phyloP scores from a whole-genome alignment of 2,329 filamentous ascomycete species.

The Diaporthe longicolla region DNA sequence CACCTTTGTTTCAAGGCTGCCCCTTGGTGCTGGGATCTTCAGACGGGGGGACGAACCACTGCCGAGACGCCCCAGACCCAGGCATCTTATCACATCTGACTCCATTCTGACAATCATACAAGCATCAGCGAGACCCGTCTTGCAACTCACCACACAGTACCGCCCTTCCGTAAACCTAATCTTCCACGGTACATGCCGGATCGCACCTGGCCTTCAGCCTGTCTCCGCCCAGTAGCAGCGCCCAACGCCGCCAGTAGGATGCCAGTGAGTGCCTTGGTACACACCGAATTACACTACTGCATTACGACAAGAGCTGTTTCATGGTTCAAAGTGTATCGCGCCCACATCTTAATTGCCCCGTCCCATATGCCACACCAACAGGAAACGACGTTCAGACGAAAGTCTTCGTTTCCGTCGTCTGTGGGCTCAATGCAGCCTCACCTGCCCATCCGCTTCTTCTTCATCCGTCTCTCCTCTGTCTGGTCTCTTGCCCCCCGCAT shows the following conservation, averaged over 20 bases:
- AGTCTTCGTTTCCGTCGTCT: constrained; percentile 32
- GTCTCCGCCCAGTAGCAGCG: neutral
- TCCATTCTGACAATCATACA: constrained; percentile 33
- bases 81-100: constrained; percentile 23
- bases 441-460: constrained; percentile 6
- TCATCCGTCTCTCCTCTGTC: constrained; percentile 14
- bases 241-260: neutral
- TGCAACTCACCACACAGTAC: constrained; percentile 12
- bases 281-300: neutral
- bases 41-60: constrained; percentile 26
- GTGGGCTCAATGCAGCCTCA: constrained; percentile 26
- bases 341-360: neutral
- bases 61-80: constrained; percentile 26
- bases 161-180: constrained; percentile 21
- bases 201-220: neutral
- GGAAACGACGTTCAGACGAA: constrained; percentile 34
- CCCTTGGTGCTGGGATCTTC: constrained; percentile 24
- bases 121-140: neutral
- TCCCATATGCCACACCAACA: constrained; percentile 25
- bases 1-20: constrained; percentile 31
- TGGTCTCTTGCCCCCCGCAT: neutral
- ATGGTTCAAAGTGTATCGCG: constrained; percentile 16
- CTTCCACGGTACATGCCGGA: constrained; percentile 10
- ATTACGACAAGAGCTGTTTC: constrained; percentile 24
- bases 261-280: neutral